Percentiles rank a stretch among this genome's conserved stretches.
phyloP scores from a whole-genome alignment of 1,139 yeast species.

The Taiozyma onychis region DNA sequence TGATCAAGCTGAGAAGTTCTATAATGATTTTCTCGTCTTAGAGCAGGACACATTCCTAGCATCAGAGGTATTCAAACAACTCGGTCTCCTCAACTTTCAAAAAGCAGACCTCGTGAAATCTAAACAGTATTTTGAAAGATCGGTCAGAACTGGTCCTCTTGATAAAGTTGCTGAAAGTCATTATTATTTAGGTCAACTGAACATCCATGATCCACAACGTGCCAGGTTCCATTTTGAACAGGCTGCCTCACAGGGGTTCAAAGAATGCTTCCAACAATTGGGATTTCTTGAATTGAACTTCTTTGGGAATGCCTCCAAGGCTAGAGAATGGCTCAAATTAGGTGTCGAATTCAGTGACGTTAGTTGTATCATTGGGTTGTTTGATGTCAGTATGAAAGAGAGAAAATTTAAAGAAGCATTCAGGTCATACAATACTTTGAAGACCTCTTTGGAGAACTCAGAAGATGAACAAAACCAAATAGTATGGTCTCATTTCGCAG shows the following conservation, averaged over 20 bases:
- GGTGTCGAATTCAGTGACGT: constrained; percentile 62
- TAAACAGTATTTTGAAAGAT: constrained; percentile 51
- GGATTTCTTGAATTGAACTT: constrained; percentile 76
- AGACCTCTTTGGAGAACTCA: constrained; percentile 8
- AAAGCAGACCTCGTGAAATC: constrained; percentile 48
- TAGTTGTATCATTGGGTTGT: constrained; percentile 67
- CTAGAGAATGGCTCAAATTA: constrained; percentile 78
- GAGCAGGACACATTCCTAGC: constrained; percentile 55
- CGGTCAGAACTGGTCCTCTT: constrained; percentile 53
- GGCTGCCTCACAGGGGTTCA: constrained; percentile 71
- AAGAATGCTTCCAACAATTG: constrained; percentile 66
- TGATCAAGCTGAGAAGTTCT: constrained; percentile 52
- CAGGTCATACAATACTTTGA: constrained; percentile 20
- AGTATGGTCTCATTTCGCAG: constrained; percentile 16
- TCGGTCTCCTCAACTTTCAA: constrained; percentile 62
- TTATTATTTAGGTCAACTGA: constrained; percentile 69
- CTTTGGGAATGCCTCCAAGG: constrained; percentile 47
- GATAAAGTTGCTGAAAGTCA: constrained; percentile 65
- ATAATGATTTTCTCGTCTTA: constrained; percentile 49
- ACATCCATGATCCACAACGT: constrained; percentile 49
- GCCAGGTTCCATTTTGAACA: constrained; percentile 68
- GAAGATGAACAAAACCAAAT: constrained; percentile 9
- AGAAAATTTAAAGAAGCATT: constrained; percentile 24
- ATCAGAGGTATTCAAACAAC: constrained; percentile 65
- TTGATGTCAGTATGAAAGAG: constrained; percentile 40